These are phyloP conservation scores for grape (Vitis vinifera) DNA, from an alignment of 164 flowering plant species.

Conservation along the genomic window DNA sequence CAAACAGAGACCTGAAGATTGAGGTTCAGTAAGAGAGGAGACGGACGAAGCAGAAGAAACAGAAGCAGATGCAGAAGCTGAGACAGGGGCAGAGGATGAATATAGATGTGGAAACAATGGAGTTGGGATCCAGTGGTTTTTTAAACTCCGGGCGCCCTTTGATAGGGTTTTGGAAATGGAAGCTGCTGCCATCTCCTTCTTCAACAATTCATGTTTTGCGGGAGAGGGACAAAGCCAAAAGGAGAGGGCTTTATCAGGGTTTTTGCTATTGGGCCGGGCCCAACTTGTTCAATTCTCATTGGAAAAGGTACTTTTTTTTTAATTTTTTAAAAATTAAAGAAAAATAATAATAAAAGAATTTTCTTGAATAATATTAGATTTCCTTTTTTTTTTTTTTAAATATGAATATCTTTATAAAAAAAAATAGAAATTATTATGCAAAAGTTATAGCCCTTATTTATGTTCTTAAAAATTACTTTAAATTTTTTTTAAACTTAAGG, in stretches of 20 bases:
- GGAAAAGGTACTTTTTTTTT: too few relatives aligned
- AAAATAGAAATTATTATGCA: too few relatives aligned
- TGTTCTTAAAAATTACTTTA: too few relatives aligned
- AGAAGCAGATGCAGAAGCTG: background rate
- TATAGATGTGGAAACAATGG: conserved; percentile 18
- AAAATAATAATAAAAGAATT: too few relatives aligned
- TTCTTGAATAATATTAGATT: background rate
- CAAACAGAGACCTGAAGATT: conserved; percentile 12
- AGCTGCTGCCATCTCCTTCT: conserved; percentile 5
- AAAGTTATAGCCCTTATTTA: too few relatives aligned
- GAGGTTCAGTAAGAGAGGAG: conserved; percentile 22
- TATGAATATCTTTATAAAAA: too few relatives aligned
- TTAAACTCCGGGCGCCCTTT: conserved; percentile 1
- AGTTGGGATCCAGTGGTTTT: conserved; percentile 7
- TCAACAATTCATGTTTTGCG: background rate
- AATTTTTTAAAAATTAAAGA: too few relatives aligned
- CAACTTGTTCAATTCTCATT: too few relatives aligned
- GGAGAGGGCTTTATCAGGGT: too few relatives aligned
- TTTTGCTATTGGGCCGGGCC: too few relatives aligned
- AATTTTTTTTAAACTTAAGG: too few relatives aligned
- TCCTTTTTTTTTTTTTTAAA: background rate
- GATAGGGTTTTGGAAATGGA: conserved; percentile 13
- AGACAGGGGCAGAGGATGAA: conserved; percentile 6
- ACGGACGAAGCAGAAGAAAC: conserved; percentile 9
- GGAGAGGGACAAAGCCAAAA: too few relatives aligned